Evolutionary conservation across 441 rosid species (phyloP), one percentile per base, ranked within the genome.

Genomic region (Arabidopsis hybrid): DNA sequence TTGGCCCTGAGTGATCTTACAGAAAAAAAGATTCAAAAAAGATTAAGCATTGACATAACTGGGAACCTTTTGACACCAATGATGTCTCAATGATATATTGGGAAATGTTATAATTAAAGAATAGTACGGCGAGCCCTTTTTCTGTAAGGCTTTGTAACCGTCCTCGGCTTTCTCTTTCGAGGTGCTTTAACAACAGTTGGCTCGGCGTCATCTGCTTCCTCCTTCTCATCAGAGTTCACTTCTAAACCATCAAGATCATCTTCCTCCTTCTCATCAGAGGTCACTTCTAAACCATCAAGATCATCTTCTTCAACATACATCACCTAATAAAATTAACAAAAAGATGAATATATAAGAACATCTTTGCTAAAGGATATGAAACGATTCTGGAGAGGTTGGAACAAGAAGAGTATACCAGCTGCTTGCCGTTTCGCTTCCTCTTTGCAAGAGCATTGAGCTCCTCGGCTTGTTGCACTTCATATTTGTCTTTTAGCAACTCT

Each of bases 261-360:
- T 21, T 21, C 26, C 26, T 21, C 26, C 26, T 21, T 21, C 26
- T 0, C 26, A 21, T 21, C 26, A 21, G 26, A 21, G 26, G 26
- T 21, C 26, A 21, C 26, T 76, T 89, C 97, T 82, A 87, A 58
- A 79, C 88, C 89, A 76, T 91, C 91, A 67, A 90, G 87, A 60
- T 89, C 96, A 78, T 91, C 95, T 5, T 92, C 96, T 79, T 95
- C 95, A 67, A 86, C 85, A 66, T 90, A 88, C 18, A 84, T 84
- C 85, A 88, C 81, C 99, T 95, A 81, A 76, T 72, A 62, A 62
- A 65, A 75, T 66, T 16, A 45, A 31, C 53, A 45, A n/a, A 38
- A 46, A 71, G 36, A 62, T 6, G 59, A 57, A 72, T n/a, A n/a
- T n/a, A 26, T 72, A 8, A 39, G 36, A 56, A 47, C 61, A 38